Evolutionary conservation across 352 stramenopile species (phyloP).

Genomic region (Globisporangium perplexum): DNA sequence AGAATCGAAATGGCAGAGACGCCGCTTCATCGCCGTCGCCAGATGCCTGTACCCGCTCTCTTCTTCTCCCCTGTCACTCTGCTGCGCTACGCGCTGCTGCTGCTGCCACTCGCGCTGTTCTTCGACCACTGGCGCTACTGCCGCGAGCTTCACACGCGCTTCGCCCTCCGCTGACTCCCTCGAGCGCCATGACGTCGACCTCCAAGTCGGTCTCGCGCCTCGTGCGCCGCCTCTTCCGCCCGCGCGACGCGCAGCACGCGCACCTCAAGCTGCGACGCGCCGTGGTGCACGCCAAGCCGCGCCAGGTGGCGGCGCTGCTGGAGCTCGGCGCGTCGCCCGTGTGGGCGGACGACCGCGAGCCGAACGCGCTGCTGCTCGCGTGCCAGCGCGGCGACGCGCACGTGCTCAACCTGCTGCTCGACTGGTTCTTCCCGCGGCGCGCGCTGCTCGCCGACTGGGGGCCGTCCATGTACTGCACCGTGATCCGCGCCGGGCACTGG

Average conservation of each 20-base stretch:
- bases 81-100: neutral
- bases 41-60: too few species aligned
- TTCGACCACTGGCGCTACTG: neutral
- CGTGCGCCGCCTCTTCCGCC: constrained; percentile 41
- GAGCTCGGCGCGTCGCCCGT: constrained; percentile 50
- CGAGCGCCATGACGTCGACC: neutral
- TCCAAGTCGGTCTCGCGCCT: constrained; percentile 28
- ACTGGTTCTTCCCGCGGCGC: constrained; percentile 49
- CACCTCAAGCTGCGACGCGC: constrained; percentile 58
- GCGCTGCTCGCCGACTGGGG: constrained; percentile 41
- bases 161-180: neutral
- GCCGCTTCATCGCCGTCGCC: too few species aligned
- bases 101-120: neutral
- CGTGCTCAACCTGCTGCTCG: constrained; percentile 50
- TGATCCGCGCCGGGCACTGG: constrained; percentile 57
- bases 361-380: constrained; percentile 61
- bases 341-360: constrained; percentile 33
- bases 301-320: constrained; percentile 46
- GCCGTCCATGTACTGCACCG: constrained; percentile 60
- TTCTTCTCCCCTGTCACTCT: neutral
- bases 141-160: neutral
- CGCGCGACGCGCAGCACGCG: constrained; percentile 14
- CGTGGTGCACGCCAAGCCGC: constrained; percentile 31
- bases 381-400: constrained; percentile 42
- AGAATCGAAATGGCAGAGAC: too few species aligned